These are phyloP conservation scores for Mycena capillaripes DNA, from an alignment of 768 basidiomycete species.

Conservation along the genomic window DNA sequence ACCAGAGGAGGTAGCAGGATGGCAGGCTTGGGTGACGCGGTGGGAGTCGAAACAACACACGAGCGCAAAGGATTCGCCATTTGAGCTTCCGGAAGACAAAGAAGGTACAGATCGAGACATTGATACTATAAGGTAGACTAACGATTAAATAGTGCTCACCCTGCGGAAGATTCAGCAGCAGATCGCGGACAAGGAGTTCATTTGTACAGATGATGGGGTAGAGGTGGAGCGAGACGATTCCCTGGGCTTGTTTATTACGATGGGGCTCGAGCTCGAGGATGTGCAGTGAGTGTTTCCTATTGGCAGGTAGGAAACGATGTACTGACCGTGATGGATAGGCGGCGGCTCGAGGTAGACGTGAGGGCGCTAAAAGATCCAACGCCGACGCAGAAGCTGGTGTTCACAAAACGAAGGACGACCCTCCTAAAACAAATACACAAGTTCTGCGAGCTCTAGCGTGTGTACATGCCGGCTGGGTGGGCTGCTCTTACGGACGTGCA, in stretches of 20 bases:
- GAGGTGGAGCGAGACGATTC: slow-evolving; percentile 7
- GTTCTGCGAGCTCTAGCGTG: not conserved
- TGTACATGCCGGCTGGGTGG: not conserved
- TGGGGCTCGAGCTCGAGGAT: slow-evolving; percentile 6
- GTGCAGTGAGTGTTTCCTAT: not conserved
- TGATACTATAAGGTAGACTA: no score
- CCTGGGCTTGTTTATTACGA: not conserved
- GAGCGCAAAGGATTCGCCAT: no score
- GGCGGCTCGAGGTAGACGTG: not conserved
- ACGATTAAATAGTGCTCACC: no score
- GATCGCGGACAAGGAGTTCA: not conserved
- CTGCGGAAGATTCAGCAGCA: slow-evolving; percentile 1
- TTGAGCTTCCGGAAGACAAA: no score
- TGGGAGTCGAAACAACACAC: not conserved
- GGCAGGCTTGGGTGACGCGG: not conserved
- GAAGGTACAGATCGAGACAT: no score
- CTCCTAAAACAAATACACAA: not conserved
- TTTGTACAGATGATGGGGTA: not conserved
- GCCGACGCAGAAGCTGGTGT: not conserved
- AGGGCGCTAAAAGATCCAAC: slow-evolving; percentile 1
- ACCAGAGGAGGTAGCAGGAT: not conserved
- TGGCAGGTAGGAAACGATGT: not conserved
- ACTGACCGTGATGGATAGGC: not conserved
- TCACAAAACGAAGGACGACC: not conserved
- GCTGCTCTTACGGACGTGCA: not conserved